Evolutionary conservation across 2,329 filamentous ascomycete genomes (phyloP), one percentile per base, ranked within the genome.

Genomic region (Verticillium nubilum): DNA sequence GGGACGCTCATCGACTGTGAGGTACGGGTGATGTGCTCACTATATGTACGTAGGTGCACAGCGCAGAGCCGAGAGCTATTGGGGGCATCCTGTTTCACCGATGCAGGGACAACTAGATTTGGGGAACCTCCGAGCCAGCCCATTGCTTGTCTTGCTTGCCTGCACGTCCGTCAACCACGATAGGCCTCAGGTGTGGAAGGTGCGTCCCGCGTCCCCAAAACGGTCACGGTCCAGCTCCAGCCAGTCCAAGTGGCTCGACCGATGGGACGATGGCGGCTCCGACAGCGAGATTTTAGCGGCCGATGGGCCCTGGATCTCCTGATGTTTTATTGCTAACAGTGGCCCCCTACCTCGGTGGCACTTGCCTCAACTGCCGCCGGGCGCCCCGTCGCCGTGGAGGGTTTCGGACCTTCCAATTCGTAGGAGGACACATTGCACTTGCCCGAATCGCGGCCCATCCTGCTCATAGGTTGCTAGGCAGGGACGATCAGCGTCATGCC

Each of bases 221-320:
- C 42, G 42, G 42, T 9, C 10, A 19, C 19, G 42, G 42, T 3
- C 42, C 42, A 13, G 42, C 25, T 3, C 42, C 42, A 13, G 42
- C 25, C 19, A 23, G 42, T 23, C 5, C 42, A 23, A 50, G 42
- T 50, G 42, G 42, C 42, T 50, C 42, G 42, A 50, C 42, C 42
- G n/a, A 23, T 50, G 42, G 42, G 19, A 50, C 42, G 42, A 50
- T 50, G 42, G 19, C 42, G 19, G 42, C 42, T 23, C n/a, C 42
- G 60, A 56, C 54, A 56, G 54, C 52, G 33, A 58, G 28, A 58
- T 58, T 60, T 60, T 57, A 53, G 61, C 58, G 58, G 52, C 58
- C 58, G 53, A 37, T 56, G 57, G 58, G 54, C 50, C 61, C 50
- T 58, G 55, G 47, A 64, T 64, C 62, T 64, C 62, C 62, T 64